These are phyloP conservation scores for sweet orange (Citrus sinensis) DNA, from an alignment of 345 rosid species.

Conservation along the genomic window DVS_A1.0 CM039165.1:26634501-26635000, in stretches of 20 bases:
- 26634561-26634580: constrained; percentile 57
- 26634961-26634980: background rate
- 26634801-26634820: constrained; percentile 51
- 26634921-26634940: background rate
- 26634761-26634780: constrained; percentile 50
- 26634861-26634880: background rate
- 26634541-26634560: constrained; percentile 48
- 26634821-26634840: constrained; percentile 31
- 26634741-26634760: constrained; percentile 55
- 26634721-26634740: constrained; percentile 18
- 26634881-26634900: constrained; percentile 32
- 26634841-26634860: constrained; percentile 31
- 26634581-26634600: constrained; percentile 35
- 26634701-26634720: background rate
- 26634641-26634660: background rate
- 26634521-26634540: constrained; percentile 15
- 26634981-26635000: constrained; percentile 3
- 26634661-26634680: background rate
- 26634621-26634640: background rate
- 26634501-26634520: constrained; percentile 45
- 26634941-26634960: background rate
- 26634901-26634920: background rate
- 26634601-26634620: background rate
- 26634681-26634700: background rate
- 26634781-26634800: constrained; percentile 54